Percentiles rank a stretch among this genome's conserved stretches.
Evolutionary conservation across 257 asterid species (phyloP).

Genomic region (Leptodermis oblonga): DNA sequence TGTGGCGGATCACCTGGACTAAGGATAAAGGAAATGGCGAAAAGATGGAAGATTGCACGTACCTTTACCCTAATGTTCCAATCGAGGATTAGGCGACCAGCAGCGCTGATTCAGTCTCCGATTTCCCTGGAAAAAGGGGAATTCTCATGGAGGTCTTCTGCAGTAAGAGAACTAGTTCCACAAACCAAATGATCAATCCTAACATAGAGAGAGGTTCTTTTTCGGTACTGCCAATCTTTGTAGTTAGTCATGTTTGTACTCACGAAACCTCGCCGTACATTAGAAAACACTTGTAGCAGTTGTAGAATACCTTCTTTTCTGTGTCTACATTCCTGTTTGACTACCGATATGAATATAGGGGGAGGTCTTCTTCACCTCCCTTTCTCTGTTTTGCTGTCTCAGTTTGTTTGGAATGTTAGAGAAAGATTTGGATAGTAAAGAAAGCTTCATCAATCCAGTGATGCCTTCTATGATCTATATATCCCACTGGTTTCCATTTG

Average conservation of each 20-base stretch:
- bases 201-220: not conserved
- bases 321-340: not conserved
- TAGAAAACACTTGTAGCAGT: not conserved
- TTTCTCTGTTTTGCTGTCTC: not conserved
- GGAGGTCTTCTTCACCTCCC: not conserved
- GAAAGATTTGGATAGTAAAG: no score
- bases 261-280: not conserved
- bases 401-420: not conserved
- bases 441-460: no score
- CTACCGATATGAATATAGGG: not conserved
- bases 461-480: no score
- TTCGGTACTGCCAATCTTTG: not conserved
- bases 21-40: not conserved
- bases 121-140: not conserved
- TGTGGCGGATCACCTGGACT: conserved; percentile 7
- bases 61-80: not conserved
- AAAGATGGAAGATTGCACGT: not conserved
- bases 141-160: no score
- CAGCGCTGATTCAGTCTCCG: not conserved
- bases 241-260: not conserved
- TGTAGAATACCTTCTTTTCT: not conserved
- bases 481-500: no score
- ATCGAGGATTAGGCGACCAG: not conserved
- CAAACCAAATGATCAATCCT: no score
- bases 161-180: no score